Base-by-base conservation (phyloP, 1,139 yeast species). In the Suhomyces taliae region DNA sequence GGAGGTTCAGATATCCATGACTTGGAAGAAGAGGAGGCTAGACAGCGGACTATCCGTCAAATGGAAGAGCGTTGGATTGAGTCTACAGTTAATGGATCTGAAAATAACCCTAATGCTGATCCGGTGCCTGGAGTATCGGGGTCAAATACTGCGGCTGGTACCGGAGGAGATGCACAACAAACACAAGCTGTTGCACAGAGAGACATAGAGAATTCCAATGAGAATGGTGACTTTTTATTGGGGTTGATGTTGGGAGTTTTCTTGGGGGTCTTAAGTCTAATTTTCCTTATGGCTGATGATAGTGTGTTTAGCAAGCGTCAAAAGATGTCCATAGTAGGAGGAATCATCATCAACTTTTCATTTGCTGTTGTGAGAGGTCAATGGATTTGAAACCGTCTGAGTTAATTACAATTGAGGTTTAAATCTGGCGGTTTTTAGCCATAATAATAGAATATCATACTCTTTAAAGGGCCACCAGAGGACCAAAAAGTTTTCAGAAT, bases 21-120 rank as follows among this genome's bases (percentile, higher is more conserved):
- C 59, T 57, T 72, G 42, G 79, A 72, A 53, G 78, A 74, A 49
- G 73, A 70, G 45, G 79, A 74, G 47, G 56, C 53, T 31, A 54
- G 71, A 26, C 70, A 65, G 55, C 61, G 56, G 55, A 74, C 74
- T 34, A 64, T 81, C 6, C 63, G 90, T 43, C 86, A 84, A 52
- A 65, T 90, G 53, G 97, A 90, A 61, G 97, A 90, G 56, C 75
- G 90, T 49, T 90, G 97, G 97, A 87, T 90, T 50, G 95, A 90
- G 58, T 83, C 87, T 42, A 86, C 93, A 0, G 90, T 82, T 7
- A 76, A 67, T 44, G 45, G 49, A 14, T 9, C 36, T 6, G 44
- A 44, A 27, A 38, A 32, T 33, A 31, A 37, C 27, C 36, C 36
- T n/a, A 37, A 37, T 24, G 39, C 37, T 11, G 39, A 29, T 12